Base-by-base conservation (phyloP, 2,329 filamentous ascomycete genomes). In the Fusarium mexicanum region DNA sequence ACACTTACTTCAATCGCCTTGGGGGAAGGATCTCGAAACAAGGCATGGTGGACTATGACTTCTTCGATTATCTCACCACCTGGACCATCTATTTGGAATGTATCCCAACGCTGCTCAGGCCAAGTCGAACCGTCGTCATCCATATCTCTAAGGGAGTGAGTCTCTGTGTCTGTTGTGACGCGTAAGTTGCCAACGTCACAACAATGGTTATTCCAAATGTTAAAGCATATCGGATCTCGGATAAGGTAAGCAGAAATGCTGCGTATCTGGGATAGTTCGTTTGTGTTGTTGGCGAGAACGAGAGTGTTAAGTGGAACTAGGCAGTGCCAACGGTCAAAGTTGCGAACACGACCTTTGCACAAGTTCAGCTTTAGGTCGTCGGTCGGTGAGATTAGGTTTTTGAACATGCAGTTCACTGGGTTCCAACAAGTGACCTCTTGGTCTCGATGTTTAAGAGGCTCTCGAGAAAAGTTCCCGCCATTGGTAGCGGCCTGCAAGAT, bases 21-120 rank as follows among this genome's bases (percentile, higher is more conserved):
- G 1, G 48, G 17, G 8, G 29, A 4, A 33, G 47, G 5, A 1
- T 51, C 47, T 31, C 12, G 11, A 31, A 12, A 33, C 31, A 13
- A 13, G 31, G 5, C 29, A 11, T 37, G n/a, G 4, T 37, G 0
- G 8, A 53, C 6, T 6, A 0, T 26, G 5, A 53, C 1, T 1
- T 26, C 31, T 11, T 26, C n/a, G 2, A 53, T 37, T 2, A 0
- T 8, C 0, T 53, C 31, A 8, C 48, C 48, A 0, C 50, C 50
- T 16, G 0, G 33, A 0, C 33, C 33, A 6, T 53, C n/a, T 0
- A 53, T 37, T 2, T 16, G 0, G 50, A 53, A 53, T 2, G 33
- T 22, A 37, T 37, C n/a, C 50, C n/a, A 53, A 6, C 48, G n/a
- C 0, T 53, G n/a, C 31, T 37, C 31, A 11, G 31, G 48, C 48